phyloP scores from a whole-genome alignment of 2,329 filamentous ascomycete species.

The Microdochium paspali region DNA sequence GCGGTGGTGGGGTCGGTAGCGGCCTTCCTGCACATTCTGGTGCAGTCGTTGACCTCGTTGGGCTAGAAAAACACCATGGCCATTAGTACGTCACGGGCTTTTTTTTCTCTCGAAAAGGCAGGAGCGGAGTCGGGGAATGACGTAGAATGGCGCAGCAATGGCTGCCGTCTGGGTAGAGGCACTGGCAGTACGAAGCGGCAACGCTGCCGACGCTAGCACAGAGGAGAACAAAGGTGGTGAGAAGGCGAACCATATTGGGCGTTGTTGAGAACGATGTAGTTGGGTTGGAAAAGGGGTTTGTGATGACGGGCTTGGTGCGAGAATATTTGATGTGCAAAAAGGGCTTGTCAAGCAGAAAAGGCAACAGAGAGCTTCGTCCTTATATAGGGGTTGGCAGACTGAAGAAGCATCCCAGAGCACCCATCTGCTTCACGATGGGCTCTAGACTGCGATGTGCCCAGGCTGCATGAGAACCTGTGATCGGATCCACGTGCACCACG shows the following conservation, averaged over 20 bases:
- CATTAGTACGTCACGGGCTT: background rate
- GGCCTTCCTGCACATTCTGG: background rate
- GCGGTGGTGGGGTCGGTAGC: background rate
- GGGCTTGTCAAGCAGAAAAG: background rate
- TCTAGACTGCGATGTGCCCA: background rate
- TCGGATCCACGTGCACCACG: background rate
- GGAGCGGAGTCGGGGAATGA: background rate
- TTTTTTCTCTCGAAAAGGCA: no score
- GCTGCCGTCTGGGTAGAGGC: background rate
- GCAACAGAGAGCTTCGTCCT: background rate
- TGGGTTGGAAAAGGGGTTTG: background rate
- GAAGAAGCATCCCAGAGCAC: background rate
- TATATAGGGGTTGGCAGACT: background rate
- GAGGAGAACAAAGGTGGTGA: background rate
- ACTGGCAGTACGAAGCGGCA: slow-evolving; percentile 1
- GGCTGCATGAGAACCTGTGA: background rate
- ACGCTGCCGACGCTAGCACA: background rate
- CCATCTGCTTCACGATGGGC: background rate
- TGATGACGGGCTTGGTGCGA: background rate
- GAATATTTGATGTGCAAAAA: background rate
- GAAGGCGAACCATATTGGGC: background rate
- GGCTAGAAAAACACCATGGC: background rate
- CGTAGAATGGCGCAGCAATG: background rate
- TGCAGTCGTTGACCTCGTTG: background rate
- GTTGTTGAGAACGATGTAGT: background rate